Conservation (phyloP, 768 basidiomycete species). For the Amanita jacksonii region DNA sequence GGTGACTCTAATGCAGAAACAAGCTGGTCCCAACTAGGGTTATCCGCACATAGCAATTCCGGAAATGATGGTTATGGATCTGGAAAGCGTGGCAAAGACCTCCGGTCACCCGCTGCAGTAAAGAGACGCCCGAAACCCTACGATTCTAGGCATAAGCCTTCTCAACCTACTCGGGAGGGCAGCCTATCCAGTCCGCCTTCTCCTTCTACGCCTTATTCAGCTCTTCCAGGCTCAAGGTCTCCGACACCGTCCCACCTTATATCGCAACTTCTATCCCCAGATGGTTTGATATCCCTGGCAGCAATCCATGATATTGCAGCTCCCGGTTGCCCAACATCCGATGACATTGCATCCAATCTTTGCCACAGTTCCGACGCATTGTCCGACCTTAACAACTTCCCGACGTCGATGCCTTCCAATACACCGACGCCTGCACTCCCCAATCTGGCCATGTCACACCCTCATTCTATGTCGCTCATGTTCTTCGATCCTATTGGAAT, state of each 20-base stretch:
- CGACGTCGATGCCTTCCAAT: conserved; percentile 21
- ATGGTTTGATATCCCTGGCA: conserved; percentile 21
- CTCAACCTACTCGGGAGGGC: conserved; percentile 38
- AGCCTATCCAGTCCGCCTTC: conserved; percentile 45
- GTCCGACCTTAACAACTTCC: conserved; percentile 23
- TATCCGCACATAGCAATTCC: conserved; percentile 19
- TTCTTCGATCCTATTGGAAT: conserved; percentile 48
- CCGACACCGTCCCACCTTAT: conserved; percentile 31
- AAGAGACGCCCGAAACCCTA: conserved; percentile 69
- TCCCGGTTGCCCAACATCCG: conserved; percentile 38
- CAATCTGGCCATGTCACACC: conserved; percentile 21
- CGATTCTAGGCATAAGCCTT: conserved; percentile 40
- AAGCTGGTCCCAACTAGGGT: conserved; percentile 40
- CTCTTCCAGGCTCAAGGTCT: conserved; percentile 34
- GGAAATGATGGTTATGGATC: conserved; percentile 27
- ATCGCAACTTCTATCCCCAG: conserved; percentile 22
- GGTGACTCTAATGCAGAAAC: conserved; percentile 29
- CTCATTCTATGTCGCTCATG: conserved; percentile 46
- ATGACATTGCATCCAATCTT: conserved; percentile 34
- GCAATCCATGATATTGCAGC: conserved; percentile 29
- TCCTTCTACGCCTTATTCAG: conserved; percentile 34
- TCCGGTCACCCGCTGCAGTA: conserved; percentile 16
- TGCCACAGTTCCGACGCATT: conserved; percentile 22
- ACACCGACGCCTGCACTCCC: conserved; percentile 9
- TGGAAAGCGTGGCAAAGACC: conserved; percentile 39